A percentile compares a stretch with the other conserved stretches of the same genome.
These are phyloP conservation scores for Lentinus tigrinus DNA, from an alignment of 768 basidiomycete species.

Conservation along the genomic window DNA sequence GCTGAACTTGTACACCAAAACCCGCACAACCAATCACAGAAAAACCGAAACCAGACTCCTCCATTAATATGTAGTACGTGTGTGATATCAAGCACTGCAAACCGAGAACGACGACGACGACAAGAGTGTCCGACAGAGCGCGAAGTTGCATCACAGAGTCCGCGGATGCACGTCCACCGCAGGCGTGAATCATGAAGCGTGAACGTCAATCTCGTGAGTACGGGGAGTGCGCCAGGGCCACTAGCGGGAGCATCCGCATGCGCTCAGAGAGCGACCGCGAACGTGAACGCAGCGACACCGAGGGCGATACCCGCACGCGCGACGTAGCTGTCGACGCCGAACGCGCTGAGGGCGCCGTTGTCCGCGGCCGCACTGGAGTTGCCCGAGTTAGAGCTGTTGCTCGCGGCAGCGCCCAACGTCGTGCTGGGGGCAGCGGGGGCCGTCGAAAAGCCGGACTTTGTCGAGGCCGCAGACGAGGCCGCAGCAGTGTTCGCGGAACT, in stretches of 20 bases:
- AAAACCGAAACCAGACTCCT: background rate
- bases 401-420: background rate
- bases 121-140: background rate
- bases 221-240: too few relatives aligned
- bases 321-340: conserved; percentile 15
- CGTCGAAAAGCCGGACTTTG: background rate
- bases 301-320: conserved; percentile 23
- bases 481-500: conserved; percentile 1
- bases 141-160: background rate
- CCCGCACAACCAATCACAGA: too few relatives aligned
- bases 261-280: conserved; percentile 21
- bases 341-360: conserved; percentile 14
- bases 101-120: background rate
- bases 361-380: conserved; percentile 3
- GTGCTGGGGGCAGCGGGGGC: conserved; percentile 1
- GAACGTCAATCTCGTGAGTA: background rate
- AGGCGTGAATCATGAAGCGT: background rate
- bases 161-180: background rate
- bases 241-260: background rate
- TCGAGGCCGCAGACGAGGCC: conserved; percentile 1
- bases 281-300: conserved; percentile 21
- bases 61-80: background rate
- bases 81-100: background rate
- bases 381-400: background rate
- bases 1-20: too few relatives aligned